Conservation (phyloP, 2,329 filamentous ascomycete species). For the Massarina eburnea region DNA sequence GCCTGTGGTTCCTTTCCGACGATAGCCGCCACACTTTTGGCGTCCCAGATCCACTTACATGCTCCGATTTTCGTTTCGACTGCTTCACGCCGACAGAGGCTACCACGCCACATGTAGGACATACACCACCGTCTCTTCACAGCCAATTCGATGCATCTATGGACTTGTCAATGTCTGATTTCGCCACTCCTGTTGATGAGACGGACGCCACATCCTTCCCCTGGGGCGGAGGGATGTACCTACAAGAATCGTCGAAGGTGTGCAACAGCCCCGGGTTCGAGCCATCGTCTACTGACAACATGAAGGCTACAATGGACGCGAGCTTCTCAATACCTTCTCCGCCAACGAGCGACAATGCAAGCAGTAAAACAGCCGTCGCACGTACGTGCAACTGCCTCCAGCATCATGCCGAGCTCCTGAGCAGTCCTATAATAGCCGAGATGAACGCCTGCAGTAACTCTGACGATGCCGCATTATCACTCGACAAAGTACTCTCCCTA, state of each 20-base stretch:
- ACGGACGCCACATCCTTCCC: background rate
- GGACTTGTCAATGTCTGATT: background rate
- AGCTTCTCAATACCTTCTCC: background rate
- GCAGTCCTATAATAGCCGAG: background rate
- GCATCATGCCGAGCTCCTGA: background rate
- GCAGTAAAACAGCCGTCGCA: background rate
- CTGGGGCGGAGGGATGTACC: background rate
- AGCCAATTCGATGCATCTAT: background rate
- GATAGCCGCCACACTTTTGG: background rate
- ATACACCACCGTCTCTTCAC: background rate
- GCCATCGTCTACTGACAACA: background rate
- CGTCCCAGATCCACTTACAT: background rate
- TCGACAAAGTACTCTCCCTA: background rate
- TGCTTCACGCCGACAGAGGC: background rate
- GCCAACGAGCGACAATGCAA: background rate
- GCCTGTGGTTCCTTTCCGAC: background rate
- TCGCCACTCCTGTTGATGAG: background rate
- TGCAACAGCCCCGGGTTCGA: background rate
- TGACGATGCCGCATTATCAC: background rate
- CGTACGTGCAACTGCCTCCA: background rate
- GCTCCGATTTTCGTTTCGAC: background rate
- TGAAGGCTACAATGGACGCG: background rate
- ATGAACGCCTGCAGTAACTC: background rate
- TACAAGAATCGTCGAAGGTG: background rate
- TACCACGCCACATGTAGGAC: background rate